Percentiles rank a stretch among this genome's conserved stretches.
These are phyloP conservation scores for Symbiodinium natans DNA, from an alignment of 73 alveolate genomes.

Conservation along the genomic window DNA sequence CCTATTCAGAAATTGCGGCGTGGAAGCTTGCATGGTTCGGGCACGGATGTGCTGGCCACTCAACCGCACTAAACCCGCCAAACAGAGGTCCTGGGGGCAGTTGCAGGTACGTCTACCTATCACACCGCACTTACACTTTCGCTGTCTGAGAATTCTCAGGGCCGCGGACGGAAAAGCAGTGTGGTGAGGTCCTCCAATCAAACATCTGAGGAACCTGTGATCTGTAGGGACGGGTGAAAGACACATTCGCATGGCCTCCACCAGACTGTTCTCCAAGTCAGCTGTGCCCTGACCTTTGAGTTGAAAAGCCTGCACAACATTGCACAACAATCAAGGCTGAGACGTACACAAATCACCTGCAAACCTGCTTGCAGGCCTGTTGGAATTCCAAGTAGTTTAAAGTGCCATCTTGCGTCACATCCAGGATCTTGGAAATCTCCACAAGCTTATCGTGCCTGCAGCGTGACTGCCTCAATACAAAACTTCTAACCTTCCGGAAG, in stretches of 20 bases:
- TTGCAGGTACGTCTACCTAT: no score
- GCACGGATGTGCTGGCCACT: no score
- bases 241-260: not conserved
- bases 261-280: slow-evolving; percentile 74
- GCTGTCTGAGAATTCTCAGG: no score
- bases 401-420: slow-evolving; percentile 82
- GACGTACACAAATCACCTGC: not conserved
- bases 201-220: not conserved
- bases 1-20: no score
- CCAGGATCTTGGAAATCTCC: slow-evolving; percentile 75
- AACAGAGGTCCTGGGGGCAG: no score
- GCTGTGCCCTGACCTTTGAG: slow-evolving; percentile 84
- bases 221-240: not conserved
- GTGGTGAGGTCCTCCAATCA: slow-evolving; percentile 48
- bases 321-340: not conserved
- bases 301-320: slow-evolving; percentile 46
- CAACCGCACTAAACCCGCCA: no score
- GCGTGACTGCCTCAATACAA: not conserved
- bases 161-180: slow-evolving; percentile 43
- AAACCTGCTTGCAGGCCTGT: slow-evolving; percentile 8
- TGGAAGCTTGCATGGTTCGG: no score
- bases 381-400: slow-evolving; percentile 73
- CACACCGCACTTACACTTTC: no score
- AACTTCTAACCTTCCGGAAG: no score
- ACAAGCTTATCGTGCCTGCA: slow-evolving; percentile 57